Evolutionary conservation across 495 filamentous ascomycete species (phyloP), one percentile per base, ranked within the genome.

Genomic region (Penicillium turbatum): DNA sequence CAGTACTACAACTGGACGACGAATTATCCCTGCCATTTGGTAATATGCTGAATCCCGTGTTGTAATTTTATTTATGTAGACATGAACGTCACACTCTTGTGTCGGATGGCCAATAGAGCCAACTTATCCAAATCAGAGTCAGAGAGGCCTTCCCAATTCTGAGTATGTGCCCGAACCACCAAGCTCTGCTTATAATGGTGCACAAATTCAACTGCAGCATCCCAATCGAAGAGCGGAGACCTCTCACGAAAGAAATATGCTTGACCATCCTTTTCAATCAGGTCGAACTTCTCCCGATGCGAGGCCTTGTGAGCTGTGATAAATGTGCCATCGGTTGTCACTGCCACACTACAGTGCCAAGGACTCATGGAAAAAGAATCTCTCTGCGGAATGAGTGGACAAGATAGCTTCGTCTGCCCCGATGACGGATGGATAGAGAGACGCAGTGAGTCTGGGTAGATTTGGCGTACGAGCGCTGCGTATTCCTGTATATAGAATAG

Each of bases 271-370:
- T 13, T 43, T 9, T 36, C 21, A 27, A 51, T 21, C 13, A 43
- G 39, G 12, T 51, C 49, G 17, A 35, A 51, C 0, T 35, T 43
- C 49, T 43, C 37, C 9, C 49, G 37, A 35, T 51, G 49, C 5
- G 13, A 26, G 13, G 49, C 41, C 19, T 43, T 34, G 17, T 51
- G 49, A 11, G 49, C 49, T 16, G 49, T 51, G 19, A 35, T 43
- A 17, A 51, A 51, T 11, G 29, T 34, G 1, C 49, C 49, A 2
- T 42, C 8, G 0, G 13, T 11, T 19, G n/a, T 41, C 15, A 51
- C 49, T 24, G 49, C 49, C 26, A 51, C 19, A 29, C 49, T 51
- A 27, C 49, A 51, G n/a, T 51, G 49, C 49, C 49, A 51, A 9
- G 49, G 49, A 12, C 49, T 51, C 49, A 51, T 51, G 17, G 49